Evolutionary conservation across 345 rosid genomes (phyloP).

Genomic region (Geranium brycei): DNA sequence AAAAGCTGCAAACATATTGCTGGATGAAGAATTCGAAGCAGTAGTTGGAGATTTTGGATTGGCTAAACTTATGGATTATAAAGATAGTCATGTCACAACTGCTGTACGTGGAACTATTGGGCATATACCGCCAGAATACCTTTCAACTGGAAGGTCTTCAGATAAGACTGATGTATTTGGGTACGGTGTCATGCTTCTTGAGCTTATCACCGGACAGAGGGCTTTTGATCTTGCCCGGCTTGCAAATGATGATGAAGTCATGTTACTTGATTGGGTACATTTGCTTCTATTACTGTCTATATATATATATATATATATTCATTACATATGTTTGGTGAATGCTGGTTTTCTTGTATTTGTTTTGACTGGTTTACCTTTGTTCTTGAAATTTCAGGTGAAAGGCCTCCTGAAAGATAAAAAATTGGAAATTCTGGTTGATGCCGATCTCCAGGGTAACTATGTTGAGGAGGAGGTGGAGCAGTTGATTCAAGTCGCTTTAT

Average conservation of each 20-base stretch:
- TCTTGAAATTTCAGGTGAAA: slow-evolving; percentile 48
- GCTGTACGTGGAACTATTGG: slow-evolving; percentile 20
- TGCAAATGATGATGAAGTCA: slow-evolving; percentile 27
- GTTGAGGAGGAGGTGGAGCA: slow-evolving; percentile 57
- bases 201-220: slow-evolving; percentile 24
- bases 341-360: too few species aligned
- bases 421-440: slow-evolving; percentile 60
- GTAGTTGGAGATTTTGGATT: slow-evolving; percentile 21
- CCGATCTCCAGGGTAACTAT: slow-evolving; percentile 52
- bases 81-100: slow-evolving; percentile 16
- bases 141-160: slow-evolving; percentile 13
- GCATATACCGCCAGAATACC: slow-evolving; percentile 15
- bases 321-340: too few species aligned
- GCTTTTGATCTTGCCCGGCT: slow-evolving; percentile 28
- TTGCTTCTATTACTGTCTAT: too few species aligned
- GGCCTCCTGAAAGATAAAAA: slow-evolving; percentile 74
- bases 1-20: slow-evolving; percentile 18
- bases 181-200: slow-evolving; percentile 27
- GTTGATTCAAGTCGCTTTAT: slow-evolving; percentile 72
- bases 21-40: slow-evolving; percentile 18
- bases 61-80: slow-evolving; percentile 16
- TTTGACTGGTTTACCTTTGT: neutral
- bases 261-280: slow-evolving; percentile 26
- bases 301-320: too few species aligned
- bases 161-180: slow-evolving; percentile 25